These are phyloP conservation scores for Plasmodium gonderi DNA, from an alignment of 169 alveolate genomes.

Conservation along the genomic window DNA sequence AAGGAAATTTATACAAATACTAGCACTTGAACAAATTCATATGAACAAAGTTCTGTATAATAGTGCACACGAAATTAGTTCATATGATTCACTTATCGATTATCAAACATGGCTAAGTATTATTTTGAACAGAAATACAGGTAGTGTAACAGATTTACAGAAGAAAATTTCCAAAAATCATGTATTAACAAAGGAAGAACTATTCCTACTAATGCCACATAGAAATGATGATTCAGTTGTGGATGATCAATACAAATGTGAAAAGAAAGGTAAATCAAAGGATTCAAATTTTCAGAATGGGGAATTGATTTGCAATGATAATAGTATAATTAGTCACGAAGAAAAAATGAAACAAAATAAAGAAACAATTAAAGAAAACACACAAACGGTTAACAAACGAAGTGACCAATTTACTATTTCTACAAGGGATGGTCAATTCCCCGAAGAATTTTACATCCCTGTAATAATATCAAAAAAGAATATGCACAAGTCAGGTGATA, in stretches of 20 bases:
- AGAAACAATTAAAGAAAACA: neutral
- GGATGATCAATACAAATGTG: neutral
- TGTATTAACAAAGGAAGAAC: slow-evolving; percentile 53
- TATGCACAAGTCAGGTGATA: neutral
- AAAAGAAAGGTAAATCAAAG: neutral
- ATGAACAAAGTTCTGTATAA: slow-evolving; percentile 14
- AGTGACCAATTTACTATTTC: neutral
- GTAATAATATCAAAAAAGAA: slow-evolving; percentile 18
- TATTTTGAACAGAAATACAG: slow-evolving; percentile 13
- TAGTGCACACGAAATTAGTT: neutral
- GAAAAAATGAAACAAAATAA: neutral
- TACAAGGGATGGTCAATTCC: slow-evolving; percentile 77
- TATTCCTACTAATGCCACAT: slow-evolving; percentile 36
- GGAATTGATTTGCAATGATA: slow-evolving; percentile 59
- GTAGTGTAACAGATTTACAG: slow-evolving; percentile 23
- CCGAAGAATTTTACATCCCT: slow-evolving; percentile 74
- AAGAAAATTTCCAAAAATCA: slow-evolving; percentile 8
- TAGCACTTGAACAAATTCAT: slow-evolving; percentile 11
- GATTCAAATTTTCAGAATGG: slow-evolving; percentile 59
- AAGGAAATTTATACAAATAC: slow-evolving; percentile 29
- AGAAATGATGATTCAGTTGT: neutral
- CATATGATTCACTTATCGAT: slow-evolving; percentile 57
- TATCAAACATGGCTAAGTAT: slow-evolving; percentile 62
- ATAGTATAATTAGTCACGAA: neutral
- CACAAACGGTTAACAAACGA: neutral